Base-by-base conservation (phyloP, 2,329 filamentous ascomycete species). In the Calonectria hongkongensis region DNA sequence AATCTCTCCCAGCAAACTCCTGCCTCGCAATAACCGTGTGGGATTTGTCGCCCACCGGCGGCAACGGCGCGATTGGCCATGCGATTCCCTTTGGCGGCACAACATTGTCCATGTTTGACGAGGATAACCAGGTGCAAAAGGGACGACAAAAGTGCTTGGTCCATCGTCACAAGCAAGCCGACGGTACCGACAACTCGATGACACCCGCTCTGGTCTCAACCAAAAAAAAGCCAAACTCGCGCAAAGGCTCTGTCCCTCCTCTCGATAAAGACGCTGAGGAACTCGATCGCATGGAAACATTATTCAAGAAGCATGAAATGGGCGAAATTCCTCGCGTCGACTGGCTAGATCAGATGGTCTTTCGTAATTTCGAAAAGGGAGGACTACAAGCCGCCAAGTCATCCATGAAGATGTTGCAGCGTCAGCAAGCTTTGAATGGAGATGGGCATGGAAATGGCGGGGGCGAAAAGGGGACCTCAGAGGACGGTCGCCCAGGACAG, bases 281-380 rank as follows among this genome's bases (percentile, higher is more conserved):
- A 84, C 89, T 98, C 74, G 95, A 98, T 79, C 90, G 97, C 21
- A 90, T 99, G 77, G 96, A 98, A 81, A 93, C 92, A 67, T 84
- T 98, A 27, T 94, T 99, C 82, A 99, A 99, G 85, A 98, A 98
- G 84, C 97, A 98, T 81, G 97, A 99, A 82, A 97, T 98, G 94
- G 96, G 95, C 21, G 97, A 99, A 82, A 96, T 99, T 30, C 92
- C 95, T 0, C 92, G 95, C 18, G 94, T 98, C 60, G 95, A 97
- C 79, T 99, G 97, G 97, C 90, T 99, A 51, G 97, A 99, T 83
- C 94, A 97, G 80, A 89, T 98, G 78, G 96, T 98, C 3, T 99
- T 98, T 82, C 92, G 96, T 48, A 94, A 94, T 65, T 93, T 98
- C 72, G 96, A 98, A 85, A 97, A 94, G 84, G 89, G 92, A 71